Base-by-base conservation (phyloP, 169 alveolate species). In the Miamiensis avidus region DNA sequence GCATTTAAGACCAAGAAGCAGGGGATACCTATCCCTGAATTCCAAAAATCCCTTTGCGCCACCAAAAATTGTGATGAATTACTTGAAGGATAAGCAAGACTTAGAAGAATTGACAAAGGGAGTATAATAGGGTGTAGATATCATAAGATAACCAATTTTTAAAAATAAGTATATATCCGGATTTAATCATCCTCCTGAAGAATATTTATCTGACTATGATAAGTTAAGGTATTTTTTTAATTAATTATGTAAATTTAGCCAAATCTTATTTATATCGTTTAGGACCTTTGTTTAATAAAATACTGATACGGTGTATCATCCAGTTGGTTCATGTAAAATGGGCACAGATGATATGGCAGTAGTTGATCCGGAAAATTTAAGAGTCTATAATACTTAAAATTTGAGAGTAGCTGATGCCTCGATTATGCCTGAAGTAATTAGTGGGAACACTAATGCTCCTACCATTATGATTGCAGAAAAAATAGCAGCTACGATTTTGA, bases 391-490 rank as follows among this genome's bases (percentile, higher is more conserved):
- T 27, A 29, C 34, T 1, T 32, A 65, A 27, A 27, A 49, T 74
- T 33, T 87, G 1, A 78, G 91, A 75, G 88, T 87, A 0, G 81
- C 76, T 29, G 91, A 87, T 76, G 91, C 91, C 25, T 76, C 85
- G 16, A 79, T 82, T 0, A 77, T 87, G 84, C 91, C 91, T 26
- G 15, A 75, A 26, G 75, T 87, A 81, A 76, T 85, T 20, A 74
- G 87, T 31, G 91, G 91, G 20, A 87, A 87, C 49, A 74, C 82
- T 28, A 78, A 87, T 76, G 87, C 91, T 15, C 86, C 91, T 26
- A 73, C 91, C 11, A 78, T 81, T 29, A 87, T 87, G 91, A 79
- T 86, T 33, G 91, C 83, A 11, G 87, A 86, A 81, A 86, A 86
- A 65, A 29, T 75, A 31, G 87, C 87, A 25, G 91, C 4, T 49